Percentiles rank a stretch among this genome's conserved stretches.
These are phyloP conservation scores for Metschnikowia proteae DNA, from an alignment of 805 yeast genomes.

Conservation along the genomic window DNA sequence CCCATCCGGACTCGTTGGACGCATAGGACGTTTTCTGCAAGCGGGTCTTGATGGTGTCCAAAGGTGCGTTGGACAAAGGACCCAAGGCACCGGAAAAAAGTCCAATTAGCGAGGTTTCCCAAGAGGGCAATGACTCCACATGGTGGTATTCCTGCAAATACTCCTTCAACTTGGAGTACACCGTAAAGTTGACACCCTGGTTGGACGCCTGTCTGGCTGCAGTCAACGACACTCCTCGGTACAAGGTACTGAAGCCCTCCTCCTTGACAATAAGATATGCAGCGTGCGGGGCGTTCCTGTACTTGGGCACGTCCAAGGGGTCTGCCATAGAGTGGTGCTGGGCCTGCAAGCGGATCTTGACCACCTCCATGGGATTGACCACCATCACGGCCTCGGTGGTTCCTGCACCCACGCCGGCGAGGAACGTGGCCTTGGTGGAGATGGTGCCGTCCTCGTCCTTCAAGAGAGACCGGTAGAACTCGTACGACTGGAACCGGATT, in stretches of 20 bases:
- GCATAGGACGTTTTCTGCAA: conserved; percentile 84
- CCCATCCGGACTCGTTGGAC: conserved; percentile 64
- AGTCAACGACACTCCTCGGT: conserved; percentile 92
- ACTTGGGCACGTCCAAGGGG: conserved; percentile 76
- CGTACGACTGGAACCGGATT: conserved; percentile 90
- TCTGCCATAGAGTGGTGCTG: conserved; percentile 88
- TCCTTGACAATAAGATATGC: conserved; percentile 77
- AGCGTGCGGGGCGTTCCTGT: conserved; percentile 91
- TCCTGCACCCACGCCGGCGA: conserved; percentile 98
- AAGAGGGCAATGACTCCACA: conserved; percentile 67
- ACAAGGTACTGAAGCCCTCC: conserved; percentile 85
- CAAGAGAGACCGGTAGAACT: conserved; percentile 72
- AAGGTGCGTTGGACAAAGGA: conserved; percentile 95
- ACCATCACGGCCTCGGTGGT: conserved; percentile 90
- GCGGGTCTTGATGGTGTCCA: conserved; percentile 95
- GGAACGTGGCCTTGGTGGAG: conserved; percentile 69
- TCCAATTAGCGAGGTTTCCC: conserved; percentile 93
- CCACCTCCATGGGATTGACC: conserved; percentile 97
- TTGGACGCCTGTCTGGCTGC: conserved; percentile 98
- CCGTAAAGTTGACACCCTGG: conserved; percentile 98
- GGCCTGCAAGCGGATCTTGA: conserved; percentile 92
- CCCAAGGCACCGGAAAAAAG: conserved; percentile 95
- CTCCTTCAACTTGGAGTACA: conserved; percentile 80
- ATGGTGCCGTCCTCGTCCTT: conserved; percentile 62
- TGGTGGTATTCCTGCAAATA: conserved; percentile 60